Evolutionary conservation across 352 stramenopile genomes (phyloP).

Genomic region (Phytophthora nicotianae): DNA sequence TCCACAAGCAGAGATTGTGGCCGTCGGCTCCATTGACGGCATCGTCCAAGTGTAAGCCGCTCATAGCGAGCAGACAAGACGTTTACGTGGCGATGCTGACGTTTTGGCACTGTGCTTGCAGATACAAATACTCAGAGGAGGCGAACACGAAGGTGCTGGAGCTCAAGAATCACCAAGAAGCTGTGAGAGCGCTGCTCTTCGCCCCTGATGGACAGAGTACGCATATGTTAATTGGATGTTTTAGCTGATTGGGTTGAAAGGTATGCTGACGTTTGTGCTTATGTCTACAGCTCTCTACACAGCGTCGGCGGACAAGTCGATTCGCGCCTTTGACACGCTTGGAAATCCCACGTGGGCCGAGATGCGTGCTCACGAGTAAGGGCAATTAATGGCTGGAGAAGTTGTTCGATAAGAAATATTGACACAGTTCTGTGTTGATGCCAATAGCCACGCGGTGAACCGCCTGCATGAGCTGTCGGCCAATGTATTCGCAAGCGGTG

Average conservation of each 20-base stretch:
- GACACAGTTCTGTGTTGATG: slow-evolving; percentile 14
- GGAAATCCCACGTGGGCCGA: slow-evolving; percentile 82
- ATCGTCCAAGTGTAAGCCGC: slow-evolving; percentile 84
- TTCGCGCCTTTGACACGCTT: slow-evolving; percentile 81
- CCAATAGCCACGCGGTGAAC: slow-evolving; percentile 67
- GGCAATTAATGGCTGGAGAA: not conserved
- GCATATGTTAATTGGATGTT: slow-evolving; percentile 5
- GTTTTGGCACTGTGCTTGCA: slow-evolving; percentile 25
- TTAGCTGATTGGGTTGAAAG: slow-evolving; percentile 2
- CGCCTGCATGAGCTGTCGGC: slow-evolving; percentile 70
- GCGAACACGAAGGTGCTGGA: slow-evolving; percentile 72
- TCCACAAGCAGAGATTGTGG: slow-evolving; percentile 68
- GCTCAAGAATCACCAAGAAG: slow-evolving; percentile 78
- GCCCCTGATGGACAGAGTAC: slow-evolving; percentile 78
- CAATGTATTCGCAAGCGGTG: slow-evolving; percentile 76
- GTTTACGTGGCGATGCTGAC: not conserved
- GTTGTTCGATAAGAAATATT: not conserved
- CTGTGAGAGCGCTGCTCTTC: slow-evolving; percentile 73
- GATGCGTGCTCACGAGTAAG: slow-evolving; percentile 80
- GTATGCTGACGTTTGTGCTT: slow-evolving; percentile 14
- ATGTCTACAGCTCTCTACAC: slow-evolving; percentile 68
- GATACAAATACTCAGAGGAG: slow-evolving; percentile 83
- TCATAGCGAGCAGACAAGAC: not conserved
- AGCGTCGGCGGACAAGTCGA: slow-evolving; percentile 79
- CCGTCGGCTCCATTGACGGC: slow-evolving; percentile 74